These are phyloP conservation scores for Emericellopsis cladophorae DNA, from an alignment of 2,329 filamentous ascomycete species.

Conservation along the genomic window DNA sequence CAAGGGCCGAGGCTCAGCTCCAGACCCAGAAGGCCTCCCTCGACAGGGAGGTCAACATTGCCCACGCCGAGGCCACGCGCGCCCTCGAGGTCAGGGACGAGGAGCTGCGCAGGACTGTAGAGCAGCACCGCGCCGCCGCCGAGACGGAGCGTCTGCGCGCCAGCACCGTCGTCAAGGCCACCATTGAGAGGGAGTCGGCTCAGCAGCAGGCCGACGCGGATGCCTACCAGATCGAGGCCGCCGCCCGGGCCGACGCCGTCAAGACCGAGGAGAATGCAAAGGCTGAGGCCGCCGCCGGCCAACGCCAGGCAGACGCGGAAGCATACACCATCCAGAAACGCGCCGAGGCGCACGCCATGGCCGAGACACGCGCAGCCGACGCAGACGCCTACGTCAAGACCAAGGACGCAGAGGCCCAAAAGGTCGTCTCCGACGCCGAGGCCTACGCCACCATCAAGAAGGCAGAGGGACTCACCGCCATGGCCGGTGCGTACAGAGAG, in stretches of 20 bases:
- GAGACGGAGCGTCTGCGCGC: constrained; percentile 73
- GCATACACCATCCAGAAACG: constrained; percentile 32
- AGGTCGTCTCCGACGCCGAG: no score
- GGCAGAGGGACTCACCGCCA: constrained; percentile 63
- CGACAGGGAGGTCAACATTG: constrained; percentile 61
- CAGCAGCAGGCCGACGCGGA: constrained; percentile 55
- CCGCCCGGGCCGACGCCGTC: constrained; percentile 31
- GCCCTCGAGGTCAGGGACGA: constrained; percentile 66
- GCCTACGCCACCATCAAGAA: constrained; percentile 39
- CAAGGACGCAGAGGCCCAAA: no score
- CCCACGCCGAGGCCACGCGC: constrained; percentile 60
- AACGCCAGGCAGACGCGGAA: constrained; percentile 33
- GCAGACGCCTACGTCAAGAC: constrained; percentile 41
- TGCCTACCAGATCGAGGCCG: constrained; percentile 52
- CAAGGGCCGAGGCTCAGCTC: constrained; percentile 63
- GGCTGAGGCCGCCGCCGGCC: constrained; percentile 28
- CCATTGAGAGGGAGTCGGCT: constrained; percentile 52
- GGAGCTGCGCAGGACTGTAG: constrained; percentile 66
- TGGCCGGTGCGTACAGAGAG: constrained; percentile 69
- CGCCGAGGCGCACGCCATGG: constrained; percentile 24
- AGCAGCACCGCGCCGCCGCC: constrained; percentile 64
- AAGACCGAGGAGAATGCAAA: no score
- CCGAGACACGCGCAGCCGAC: constrained; percentile 38
- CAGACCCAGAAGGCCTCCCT: constrained; percentile 61
- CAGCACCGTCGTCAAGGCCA: constrained; percentile 65